These are phyloP conservation scores for Entomortierella lignicola DNA, from an alignment of 192 early-diverging fungal species.

Conservation along the genomic window DNA sequence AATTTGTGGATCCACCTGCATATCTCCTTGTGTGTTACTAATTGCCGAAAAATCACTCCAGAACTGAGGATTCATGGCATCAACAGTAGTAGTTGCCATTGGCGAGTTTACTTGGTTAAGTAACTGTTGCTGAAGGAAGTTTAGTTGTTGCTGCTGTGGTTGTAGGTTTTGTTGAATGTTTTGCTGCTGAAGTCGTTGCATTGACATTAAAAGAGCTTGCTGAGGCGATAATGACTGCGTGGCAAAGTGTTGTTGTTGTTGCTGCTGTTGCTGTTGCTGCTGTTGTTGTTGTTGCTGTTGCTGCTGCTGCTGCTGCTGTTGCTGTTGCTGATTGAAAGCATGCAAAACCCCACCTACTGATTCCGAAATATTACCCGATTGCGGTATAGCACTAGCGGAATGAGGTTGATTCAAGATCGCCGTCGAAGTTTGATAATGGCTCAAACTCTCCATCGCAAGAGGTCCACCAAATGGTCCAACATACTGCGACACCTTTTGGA, in stretches of 20 bases:
- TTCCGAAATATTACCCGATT: neutral
- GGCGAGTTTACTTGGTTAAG: neutral
- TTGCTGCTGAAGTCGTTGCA: constrained; percentile 12
- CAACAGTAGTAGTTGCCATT: neutral
- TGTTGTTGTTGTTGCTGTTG: constrained; percentile 16
- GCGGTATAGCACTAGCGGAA: constrained; percentile 12
- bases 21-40: neutral
- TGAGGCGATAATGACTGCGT: neutral
- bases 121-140: constrained; percentile 2
- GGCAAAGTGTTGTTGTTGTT: constrained; percentile 4
- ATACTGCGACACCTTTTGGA: constrained; percentile 45
- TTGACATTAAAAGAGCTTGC: constrained; percentile 5
- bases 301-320: neutral
- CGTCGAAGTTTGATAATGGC: constrained; percentile 31
- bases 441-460: constrained; percentile 37
- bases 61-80: constrained; percentile 15
- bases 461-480: constrained; percentile 46
- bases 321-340: constrained; percentile 1
- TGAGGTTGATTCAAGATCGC: constrained; percentile 40
- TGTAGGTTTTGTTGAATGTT: constrained; percentile 1
- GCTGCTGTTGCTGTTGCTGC: constrained; percentile 17
- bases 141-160: neutral
- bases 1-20: neutral
- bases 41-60: constrained; percentile 23
- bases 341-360: neutral